Conservation (phyloP, 176 grass and related monocot genomes). For the Oryza rufipogon region DNA sequence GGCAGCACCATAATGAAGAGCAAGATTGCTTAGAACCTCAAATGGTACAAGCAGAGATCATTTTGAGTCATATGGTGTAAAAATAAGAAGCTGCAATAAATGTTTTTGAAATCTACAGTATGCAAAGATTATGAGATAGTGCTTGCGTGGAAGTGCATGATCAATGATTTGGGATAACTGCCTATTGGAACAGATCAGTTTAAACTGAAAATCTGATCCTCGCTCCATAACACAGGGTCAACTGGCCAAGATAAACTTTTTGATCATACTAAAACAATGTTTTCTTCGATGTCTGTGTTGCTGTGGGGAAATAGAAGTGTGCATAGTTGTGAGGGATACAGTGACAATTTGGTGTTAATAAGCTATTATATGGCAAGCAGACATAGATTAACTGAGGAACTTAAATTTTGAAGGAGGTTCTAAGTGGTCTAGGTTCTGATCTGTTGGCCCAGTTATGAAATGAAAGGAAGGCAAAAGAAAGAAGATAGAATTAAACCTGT, state of each 20-base stretch:
- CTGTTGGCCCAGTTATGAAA: slow-evolving; percentile 18
- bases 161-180: slow-evolving; percentile 12
- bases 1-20: neutral
- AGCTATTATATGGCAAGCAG: neutral
- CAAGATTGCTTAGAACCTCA: neutral
- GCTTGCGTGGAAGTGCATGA: neutral
- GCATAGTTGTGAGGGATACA: slow-evolving; percentile 2
- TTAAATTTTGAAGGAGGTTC: neutral
- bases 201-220: slow-evolving; percentile 1
- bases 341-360: slow-evolving; percentile 4
- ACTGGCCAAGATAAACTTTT: neutral
- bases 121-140: neutral
- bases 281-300: slow-evolving; percentile 10
- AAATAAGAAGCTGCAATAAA: neutral
- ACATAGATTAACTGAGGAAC: neutral
- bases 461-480: slow-evolving; percentile 31
- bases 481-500: slow-evolving; percentile 48
- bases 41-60: neutral
- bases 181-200: slow-evolving; percentile 1
- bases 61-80: neutral
- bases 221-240: neutral
- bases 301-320: neutral
- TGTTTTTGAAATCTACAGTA: slow-evolving; percentile 13
- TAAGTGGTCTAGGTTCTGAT: neutral
- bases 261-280: neutral